Base-by-base conservation (phyloP, 73 alveolate genomes). In the Paramecium sexaurelia region DNA sequence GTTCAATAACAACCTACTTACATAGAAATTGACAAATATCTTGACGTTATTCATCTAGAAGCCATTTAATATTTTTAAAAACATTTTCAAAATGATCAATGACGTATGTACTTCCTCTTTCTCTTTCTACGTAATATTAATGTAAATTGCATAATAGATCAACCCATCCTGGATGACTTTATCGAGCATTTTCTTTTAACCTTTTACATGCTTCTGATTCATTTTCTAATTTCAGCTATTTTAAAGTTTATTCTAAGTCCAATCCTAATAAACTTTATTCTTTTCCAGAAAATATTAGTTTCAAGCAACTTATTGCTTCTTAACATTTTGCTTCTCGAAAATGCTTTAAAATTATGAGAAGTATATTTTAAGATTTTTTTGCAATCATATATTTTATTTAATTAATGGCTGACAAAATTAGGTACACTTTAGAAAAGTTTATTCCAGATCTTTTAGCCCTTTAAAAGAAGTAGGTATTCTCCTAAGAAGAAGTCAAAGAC, bases 381-480 rank as follows among this genome's bases (percentile, higher is more conserved):
- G 43, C 83, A 26, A 61, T 61, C 83, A 71, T 71, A 71, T 71
- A 51, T 51, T 51, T 51, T 51, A 51, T 51, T 51, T 71, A 33
- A 71, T 78, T 78, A 69, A 88, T 88, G 94, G 89, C 89, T 88
- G 94, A 88, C 73, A 88, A 88, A 68, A 88, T 88, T 68, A 88
- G 94, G 82, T 67, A 68, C 35, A 45, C 66, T 37, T 39, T 88
- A 6, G 94, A 88, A 88, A 82, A 66, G 41, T 47, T 68, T 75
- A 19, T 88, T 6, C 94, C 94, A 40, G 94, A 88, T 36, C 69
- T 88, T 67, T 37, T 88, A 71, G 41, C 68, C 5, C 61, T 88
- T 1, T 55, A 68, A 11, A 88, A 69, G 67, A 29, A 87, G 43
- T 26, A 71, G 20, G 51, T 88, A 71, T 88, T 88, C 83, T 56